Evolutionary conservation across 2,329 filamentous ascomycete genomes (phyloP), one percentile per base, ranked within the genome.

Genomic region (Phyllosticta paracitricarpa): DNA sequence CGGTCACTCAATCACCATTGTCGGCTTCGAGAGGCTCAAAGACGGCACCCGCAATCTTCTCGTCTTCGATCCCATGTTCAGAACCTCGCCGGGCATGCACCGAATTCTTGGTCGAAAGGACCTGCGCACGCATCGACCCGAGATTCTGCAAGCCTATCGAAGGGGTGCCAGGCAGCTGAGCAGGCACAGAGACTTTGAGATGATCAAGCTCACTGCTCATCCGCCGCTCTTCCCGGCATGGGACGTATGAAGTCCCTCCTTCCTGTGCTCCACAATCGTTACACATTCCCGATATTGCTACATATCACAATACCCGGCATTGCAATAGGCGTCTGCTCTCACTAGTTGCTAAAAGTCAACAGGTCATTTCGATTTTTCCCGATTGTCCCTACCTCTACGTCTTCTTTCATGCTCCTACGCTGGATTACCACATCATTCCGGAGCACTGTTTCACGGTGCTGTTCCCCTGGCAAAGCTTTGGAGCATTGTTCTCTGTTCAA

Each of bases 1-100:
- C 81, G 90, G 91, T 2, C 93, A 97, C 72, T 97, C 92, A 1
- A 80, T 96, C 78, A 96, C 91, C 0, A 91, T 97, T 58, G 80
- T 97, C 60, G 93, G 93, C 0, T 80, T 96, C 26, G 91, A 97
- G 73, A 84, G 82, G 65, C 82, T 81, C 28, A 78, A 75, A 35
- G 81, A 87, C 63, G 88, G 89, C 26, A 77, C 78, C 19, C 77
- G 80, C 58, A 88, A 89, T 66, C 77, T 97, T 19, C 78, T 97
- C 0, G 89, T 96, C 12, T 96, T 96, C 70, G 92, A 97, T 70
- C 91, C 93, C 1, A 88, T 89, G 76, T 91, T 89, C 71, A 85
- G 82, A 60, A 88, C 91, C 54, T 83, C 87, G 0, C 78, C 79
- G 2, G 80, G 79, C 19, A 81, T 95, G 68, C 80, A 78, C 64